phyloP scores from a whole-genome alignment of 2,329 filamentous ascomycete species.

The Aspergillus fumigatiaffinis region DNA sequence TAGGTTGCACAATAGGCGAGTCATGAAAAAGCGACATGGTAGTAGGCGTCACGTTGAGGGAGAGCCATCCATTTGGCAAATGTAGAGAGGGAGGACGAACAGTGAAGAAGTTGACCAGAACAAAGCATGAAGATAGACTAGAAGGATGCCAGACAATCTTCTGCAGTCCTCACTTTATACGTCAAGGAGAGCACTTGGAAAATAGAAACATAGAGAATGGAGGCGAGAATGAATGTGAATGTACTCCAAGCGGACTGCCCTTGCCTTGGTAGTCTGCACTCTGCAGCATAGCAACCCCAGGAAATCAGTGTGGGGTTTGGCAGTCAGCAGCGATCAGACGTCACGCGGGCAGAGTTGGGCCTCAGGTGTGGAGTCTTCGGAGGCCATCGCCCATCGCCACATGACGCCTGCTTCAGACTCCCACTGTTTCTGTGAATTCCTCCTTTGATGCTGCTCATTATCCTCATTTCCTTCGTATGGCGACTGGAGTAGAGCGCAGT shows the following conservation, averaged over 20 bases:
- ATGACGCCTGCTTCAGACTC: not conserved
- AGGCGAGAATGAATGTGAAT: not conserved
- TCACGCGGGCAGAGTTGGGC: not conserved
- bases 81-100: not conserved
- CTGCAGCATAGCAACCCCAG: not conserved
- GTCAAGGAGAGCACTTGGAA: not conserved
- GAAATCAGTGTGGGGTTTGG: not conserved
- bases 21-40: constrained; percentile 32
- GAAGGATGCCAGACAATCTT: not conserved
- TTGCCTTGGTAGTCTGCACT: not conserved
- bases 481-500: not conserved
- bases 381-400: not conserved
- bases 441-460: not conserved
- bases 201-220: not conserved
- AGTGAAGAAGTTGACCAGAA: constrained; percentile 1
- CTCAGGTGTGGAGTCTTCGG: not conserved
- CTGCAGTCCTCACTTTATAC: not conserved
- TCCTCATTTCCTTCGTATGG: not conserved
- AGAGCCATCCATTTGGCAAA: constrained; percentile 22
- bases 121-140: constrained; percentile 7
- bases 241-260: not conserved
- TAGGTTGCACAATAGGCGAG: constrained; percentile 25
- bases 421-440: not conserved
- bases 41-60: constrained; percentile 18
- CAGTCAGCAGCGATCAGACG: not conserved